phyloP scores from a whole-genome alignment of 2,329 filamentous ascomycete genomes.

The Curvularia lunata region DNA sequence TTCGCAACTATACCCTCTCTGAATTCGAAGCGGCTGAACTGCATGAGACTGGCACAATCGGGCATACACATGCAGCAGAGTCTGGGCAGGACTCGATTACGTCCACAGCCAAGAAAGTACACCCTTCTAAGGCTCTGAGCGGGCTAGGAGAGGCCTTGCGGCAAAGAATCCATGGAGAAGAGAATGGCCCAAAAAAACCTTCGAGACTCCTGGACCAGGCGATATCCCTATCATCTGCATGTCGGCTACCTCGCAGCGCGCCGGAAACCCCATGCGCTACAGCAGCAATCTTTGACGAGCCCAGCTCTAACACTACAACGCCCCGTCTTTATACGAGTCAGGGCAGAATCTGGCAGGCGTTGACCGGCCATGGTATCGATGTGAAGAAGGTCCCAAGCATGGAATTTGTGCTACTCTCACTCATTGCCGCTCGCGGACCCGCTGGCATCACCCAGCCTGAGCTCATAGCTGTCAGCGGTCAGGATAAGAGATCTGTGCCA shows the following conservation, averaged over 20 bases:
- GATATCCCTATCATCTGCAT: background rate
- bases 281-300: slow-evolving; percentile 37
- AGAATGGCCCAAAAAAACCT: background rate
- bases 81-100: background rate
- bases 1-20: slow-evolving; percentile 33
- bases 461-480: slow-evolving; percentile 61
- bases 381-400: slow-evolving; percentile 58
- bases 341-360: slow-evolving; percentile 64
- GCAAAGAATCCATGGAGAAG: slow-evolving; percentile 25
- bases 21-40: slow-evolving; percentile 43
- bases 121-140: slow-evolving; percentile 24
- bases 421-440: slow-evolving; percentile 62
- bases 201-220: background rate
- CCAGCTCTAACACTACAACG: slow-evolving; percentile 23
- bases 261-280: slow-evolving; percentile 11
- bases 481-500: slow-evolving; percentile 70
- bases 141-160: slow-evolving; percentile 28
- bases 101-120: background rate
- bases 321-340: slow-evolving; percentile 56
- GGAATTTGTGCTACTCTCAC: slow-evolving; percentile 64
- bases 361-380: slow-evolving; percentile 66
- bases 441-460: slow-evolving; percentile 65
- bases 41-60: slow-evolving; percentile 18
- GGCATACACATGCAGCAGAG: background rate
- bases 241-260: slow-evolving; percentile 22